Evolutionary conservation across 495 filamentous ascomycete genomes (phyloP).

Genomic region (Aspergillus carlsbadensis): DNA sequence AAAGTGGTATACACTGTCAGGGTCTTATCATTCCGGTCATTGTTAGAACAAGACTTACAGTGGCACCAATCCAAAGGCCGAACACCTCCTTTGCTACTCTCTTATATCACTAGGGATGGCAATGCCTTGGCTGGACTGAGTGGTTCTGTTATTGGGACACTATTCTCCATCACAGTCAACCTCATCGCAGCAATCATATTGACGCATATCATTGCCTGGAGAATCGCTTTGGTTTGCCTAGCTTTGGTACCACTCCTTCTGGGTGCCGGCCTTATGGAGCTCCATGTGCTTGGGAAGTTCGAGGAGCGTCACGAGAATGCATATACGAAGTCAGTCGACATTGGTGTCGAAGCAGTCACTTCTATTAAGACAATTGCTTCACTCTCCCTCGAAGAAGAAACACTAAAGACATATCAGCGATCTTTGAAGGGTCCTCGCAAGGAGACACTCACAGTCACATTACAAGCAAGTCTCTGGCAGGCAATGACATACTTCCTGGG

Average conservation of each 20-base stretch:
- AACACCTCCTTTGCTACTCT: constrained; percentile 44
- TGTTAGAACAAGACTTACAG: constrained; percentile 53
- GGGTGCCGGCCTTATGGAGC: constrained; percentile 50
- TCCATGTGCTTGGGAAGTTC: constrained; percentile 51
- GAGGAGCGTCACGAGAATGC: constrained; percentile 59
- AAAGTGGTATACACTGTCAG: constrained; percentile 50
- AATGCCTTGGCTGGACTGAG: constrained; percentile 48
- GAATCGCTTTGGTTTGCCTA: constrained; percentile 40
- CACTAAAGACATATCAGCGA: constrained; percentile 31
- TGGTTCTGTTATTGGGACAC: constrained; percentile 42
- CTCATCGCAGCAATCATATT: constrained; percentile 44
- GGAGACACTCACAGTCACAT: constrained; percentile 46
- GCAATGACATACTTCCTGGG: constrained; percentile 53
- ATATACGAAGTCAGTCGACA: constrained; percentile 49
- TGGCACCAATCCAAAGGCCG: constrained; percentile 54
- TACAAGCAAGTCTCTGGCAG: constrained; percentile 52
- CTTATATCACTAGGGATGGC: constrained; percentile 51
- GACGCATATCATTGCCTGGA: constrained; percentile 45
- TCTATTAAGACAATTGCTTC: constrained; percentile 56
- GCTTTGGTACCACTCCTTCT: constrained; percentile 44
- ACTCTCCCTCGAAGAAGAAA: constrained; percentile 42
- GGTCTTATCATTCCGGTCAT: constrained; percentile 48
- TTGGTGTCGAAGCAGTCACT: constrained; percentile 50
- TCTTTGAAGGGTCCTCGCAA: constrained; percentile 42
- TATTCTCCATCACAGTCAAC: constrained; percentile 48